phyloP scores from a whole-genome alignment of 768 basidiomycete species.

The Leccinum incarnatum region DNA sequence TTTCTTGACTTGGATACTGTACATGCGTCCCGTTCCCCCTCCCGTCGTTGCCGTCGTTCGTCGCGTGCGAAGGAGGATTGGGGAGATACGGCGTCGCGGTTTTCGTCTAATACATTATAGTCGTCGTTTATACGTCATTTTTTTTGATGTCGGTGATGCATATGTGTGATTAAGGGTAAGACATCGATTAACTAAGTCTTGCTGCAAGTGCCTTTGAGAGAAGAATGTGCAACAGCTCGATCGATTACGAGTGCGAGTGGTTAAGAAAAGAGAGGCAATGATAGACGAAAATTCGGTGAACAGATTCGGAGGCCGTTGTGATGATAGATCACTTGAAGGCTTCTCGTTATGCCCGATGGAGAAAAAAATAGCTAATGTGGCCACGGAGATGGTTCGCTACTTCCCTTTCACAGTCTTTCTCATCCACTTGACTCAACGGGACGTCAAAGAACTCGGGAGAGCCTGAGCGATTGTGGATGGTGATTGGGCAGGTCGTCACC shows the following conservation, averaged over 20 bases:
- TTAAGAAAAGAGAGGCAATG: neutral
- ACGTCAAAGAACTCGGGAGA: neutral
- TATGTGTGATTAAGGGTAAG: neutral
- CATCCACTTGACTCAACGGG: too few species aligned
- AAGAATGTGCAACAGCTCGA: neutral
- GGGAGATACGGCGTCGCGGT: slow-evolving; percentile 14
- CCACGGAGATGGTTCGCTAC: neutral
- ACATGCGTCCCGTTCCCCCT: slow-evolving; percentile 19
- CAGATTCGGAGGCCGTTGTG: neutral
- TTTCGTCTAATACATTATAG: slow-evolving; percentile 34
- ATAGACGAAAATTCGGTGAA: neutral
- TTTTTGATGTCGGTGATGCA: neutral
- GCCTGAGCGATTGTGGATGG: neutral
- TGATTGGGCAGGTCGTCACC: neutral
- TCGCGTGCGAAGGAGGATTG: neutral
- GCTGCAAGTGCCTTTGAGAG: neutral
- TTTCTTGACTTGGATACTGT: slow-evolving; percentile 20
- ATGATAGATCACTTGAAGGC: neutral
- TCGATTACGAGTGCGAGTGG: too few species aligned
- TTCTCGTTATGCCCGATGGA: neutral
- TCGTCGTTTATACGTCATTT: slow-evolving; percentile 30
- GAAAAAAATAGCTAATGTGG: neutral
- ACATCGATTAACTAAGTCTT: neutral
- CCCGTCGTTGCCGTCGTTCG: neutral
- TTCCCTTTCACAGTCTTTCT: too few species aligned